Percentiles rank a stretch among this genome's conserved stretches.
Evolutionary conservation across 129 eudicot species (phyloP).

Genomic region (Logfia minima): DNA sequence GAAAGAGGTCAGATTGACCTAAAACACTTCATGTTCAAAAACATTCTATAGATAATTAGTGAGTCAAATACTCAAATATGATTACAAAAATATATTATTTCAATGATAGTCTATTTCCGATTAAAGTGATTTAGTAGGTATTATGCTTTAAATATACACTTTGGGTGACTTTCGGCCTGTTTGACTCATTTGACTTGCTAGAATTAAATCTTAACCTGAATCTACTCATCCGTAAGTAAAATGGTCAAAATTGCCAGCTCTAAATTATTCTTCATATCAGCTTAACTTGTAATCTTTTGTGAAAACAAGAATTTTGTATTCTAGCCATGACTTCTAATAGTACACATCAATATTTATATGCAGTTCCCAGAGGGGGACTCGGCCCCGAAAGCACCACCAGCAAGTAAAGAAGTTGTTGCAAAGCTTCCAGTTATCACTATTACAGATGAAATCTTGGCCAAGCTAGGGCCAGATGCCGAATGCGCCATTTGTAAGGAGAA

Average conservation of each 20-base stretch:
- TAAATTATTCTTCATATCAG: background rate
- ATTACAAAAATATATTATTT: background rate
- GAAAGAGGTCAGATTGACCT: background rate
- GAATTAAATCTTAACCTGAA: background rate
- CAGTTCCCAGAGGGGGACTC: conserved; percentile 54
- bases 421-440: conserved; percentile 80
- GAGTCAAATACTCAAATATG: background rate
- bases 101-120: background rate
- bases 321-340: background rate
- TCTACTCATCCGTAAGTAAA: background rate
- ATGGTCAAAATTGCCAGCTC: background rate
- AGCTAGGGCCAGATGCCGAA: conserved; percentile 70
- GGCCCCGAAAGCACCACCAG: conserved; percentile 76
- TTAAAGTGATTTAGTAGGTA: background rate
- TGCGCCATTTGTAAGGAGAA: conserved; percentile 92
- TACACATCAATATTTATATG: conserved; percentile 10
- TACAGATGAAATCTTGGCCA: conserved; percentile 50
- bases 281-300: background rate
- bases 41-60: background rate
- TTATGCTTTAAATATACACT: background rate
- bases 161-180: background rate
- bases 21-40: background rate
- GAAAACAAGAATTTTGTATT: background rate
- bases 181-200: background rate
- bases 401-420: conserved; percentile 89